Base-by-base conservation (phyloP, 1,139 yeast species). In the Taiozyma sp. region DNA sequence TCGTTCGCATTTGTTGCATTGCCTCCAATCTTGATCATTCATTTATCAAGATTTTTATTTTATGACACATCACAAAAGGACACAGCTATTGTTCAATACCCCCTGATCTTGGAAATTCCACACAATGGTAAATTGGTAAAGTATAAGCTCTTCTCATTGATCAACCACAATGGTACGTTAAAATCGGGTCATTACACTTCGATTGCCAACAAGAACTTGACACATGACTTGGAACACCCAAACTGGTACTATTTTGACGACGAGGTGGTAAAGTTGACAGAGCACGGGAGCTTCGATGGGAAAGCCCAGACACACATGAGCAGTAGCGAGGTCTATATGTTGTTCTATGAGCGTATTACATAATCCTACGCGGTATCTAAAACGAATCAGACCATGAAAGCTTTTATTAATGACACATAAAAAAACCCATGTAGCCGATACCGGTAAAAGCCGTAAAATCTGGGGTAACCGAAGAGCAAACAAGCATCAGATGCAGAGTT, bases 201-300 rank as follows among this genome's bases (percentile, higher is more conserved):
- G 0, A 70, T 80, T 51, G 83, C 85, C 1, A 76, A 83, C 59
- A 85, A 85, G 63, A 52, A 67, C 55, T 53, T 62, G 39, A 48
- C 59, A 34, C 70, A 70, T 60, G 67, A 64, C 47, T 50, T 68
- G 47, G 50, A 59, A 2, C 52, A 66, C 2, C 72, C 72, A 56
- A 66, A 76, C 57, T 85, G 93, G 93, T 83, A 85, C 62, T 76
- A 78, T 53, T 86, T 85, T 65, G 93, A 86, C 62, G 95, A 86
- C 64, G 89, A 81, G 53, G 68, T 70, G 44, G 83, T 83, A 2
- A 76, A 76, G 50, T 72, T 73, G 9, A 72, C 74, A 46, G 69
- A 71, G 21, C 81, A 80, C 57, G 84, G 85, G 13, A 69, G 70
- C 48, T 59, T 69, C 16, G 67, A 65, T 47, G 68, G 68, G 34